These are phyloP conservation scores for Cyclotella cryptica DNA, from an alignment of 108 stramenopile species.

Conservation along the genomic window DNA sequence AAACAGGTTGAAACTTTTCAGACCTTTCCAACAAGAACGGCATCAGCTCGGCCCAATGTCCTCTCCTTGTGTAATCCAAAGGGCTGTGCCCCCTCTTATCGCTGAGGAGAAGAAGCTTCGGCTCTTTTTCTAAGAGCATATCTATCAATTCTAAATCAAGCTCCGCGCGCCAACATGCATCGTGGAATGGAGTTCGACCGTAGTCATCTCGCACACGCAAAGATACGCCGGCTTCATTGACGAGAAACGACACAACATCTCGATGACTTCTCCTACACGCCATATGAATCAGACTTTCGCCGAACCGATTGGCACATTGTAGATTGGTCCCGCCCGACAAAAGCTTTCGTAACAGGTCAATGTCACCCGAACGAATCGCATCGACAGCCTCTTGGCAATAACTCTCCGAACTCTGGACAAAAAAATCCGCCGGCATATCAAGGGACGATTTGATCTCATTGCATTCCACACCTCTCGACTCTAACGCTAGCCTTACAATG, in stretches of 20 bases:
- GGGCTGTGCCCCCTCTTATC: conserved; percentile 67
- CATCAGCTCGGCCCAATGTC: conserved; percentile 52
- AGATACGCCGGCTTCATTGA: conserved; percentile 68
- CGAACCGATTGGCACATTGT: conserved; percentile 82
- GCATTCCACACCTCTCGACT: conserved; percentile 24
- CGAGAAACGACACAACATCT: conserved; percentile 63
- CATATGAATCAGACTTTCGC: conserved; percentile 88
- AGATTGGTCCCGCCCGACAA: conserved; percentile 45
- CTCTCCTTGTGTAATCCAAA: conserved; percentile 56
- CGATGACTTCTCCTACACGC: conserved; percentile 80
- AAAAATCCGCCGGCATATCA: conserved; percentile 38
- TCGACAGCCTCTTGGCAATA: conserved; percentile 57
- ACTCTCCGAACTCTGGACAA: conserved; percentile 23
- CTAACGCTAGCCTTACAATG: conserved; percentile 38
- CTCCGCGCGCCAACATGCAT: conserved; percentile 78
- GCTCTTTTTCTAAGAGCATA: conserved; percentile 48
- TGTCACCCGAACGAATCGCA: conserved; percentile 66
- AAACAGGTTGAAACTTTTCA: conserved; percentile 44
- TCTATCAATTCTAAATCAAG: conserved; percentile 66
- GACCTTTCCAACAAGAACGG: conserved; percentile 40
- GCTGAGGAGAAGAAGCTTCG: conserved; percentile 57
- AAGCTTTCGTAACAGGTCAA: conserved; percentile 56
- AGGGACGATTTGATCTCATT: conserved; percentile 24
- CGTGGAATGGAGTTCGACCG: conserved; percentile 86
- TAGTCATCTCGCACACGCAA: conserved; percentile 76